Evolutionary conservation across 208 protist genomes (phyloP), one percentile per base, ranked within the genome.

Genomic region (Trypanosoma boissoni): DNA sequence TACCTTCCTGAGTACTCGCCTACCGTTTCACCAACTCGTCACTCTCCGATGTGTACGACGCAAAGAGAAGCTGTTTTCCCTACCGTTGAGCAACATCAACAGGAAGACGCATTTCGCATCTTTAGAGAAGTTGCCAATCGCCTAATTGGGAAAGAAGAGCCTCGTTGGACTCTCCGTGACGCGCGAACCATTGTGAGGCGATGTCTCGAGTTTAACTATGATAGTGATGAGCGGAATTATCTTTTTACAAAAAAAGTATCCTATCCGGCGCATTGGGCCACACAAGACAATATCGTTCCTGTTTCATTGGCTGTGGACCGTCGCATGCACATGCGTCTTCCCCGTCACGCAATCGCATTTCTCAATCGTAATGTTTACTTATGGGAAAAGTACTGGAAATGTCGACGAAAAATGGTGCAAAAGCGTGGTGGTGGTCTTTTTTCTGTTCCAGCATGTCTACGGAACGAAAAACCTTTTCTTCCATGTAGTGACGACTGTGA

Each of bases 361-460:
- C 78, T 83, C n/a, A 85, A 83, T 49, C 66, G 66, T 26, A 74
- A 85, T 54, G 31, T 80, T 42, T 71, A 76, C 18, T 55, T 85
- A 21, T 89, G 82, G 82, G 73, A 80, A 58, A 64, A 61, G 26
- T 83, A 85, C 50, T 86, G 79, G 73, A 74, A 67, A n/a, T 77
- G 66, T 29, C 60, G 74, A 5, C 63, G 71, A 54, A 56, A 72
- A 53, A 74, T 84, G 68, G 42, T 72, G n/a, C 68, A 66, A 52
- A 34, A 59, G 9, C 57, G 64, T 48, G 55, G 63, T 3, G 53
- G 61, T 46, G 63, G 73, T 41, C 71, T 37, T 54, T 77, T 77
- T 68, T 49, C 62, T 23, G 51, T 68, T 18, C 76, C 83, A 21
- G 61, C 72, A 27, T 49, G 43, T 23, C 51, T 85, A 0, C 61